A percentile compares a stretch with the other conserved stretches of the same genome.
Conservation (phyloP, 805 yeast genomes). For the Debaryomyces hansenii region DNA sequence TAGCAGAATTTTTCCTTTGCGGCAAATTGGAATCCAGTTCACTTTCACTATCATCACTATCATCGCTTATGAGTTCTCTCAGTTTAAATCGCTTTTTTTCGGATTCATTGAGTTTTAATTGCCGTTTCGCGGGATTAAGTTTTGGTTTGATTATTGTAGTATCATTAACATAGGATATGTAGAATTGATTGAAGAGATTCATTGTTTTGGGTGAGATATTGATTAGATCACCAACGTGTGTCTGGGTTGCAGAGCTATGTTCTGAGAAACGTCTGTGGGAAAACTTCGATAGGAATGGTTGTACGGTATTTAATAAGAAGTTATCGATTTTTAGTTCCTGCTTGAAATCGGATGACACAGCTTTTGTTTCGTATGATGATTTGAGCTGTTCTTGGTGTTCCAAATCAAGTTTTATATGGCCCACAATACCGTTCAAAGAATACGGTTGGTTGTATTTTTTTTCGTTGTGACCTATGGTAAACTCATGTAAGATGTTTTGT, state of each 20-base stretch:
- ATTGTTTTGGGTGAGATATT: slow-evolving; percentile 3
- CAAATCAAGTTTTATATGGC: background rate
- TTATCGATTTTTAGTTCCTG: slow-evolving; percentile 1
- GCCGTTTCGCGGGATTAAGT: background rate
- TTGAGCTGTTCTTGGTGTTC: background rate
- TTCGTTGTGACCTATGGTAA: slow-evolving; percentile 10
- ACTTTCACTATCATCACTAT: slow-evolving; percentile 1
- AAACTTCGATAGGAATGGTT: slow-evolving; percentile 1
- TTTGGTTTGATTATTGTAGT: slow-evolving; percentile 7
- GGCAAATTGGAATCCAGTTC: background rate
- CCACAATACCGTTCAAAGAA: slow-evolving; percentile 7
- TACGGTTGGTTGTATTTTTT: slow-evolving; percentile 10
- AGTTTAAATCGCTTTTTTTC: slow-evolving; percentile 4
- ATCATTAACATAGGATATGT: slow-evolving; percentile 11
- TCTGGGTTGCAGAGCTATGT: background rate
- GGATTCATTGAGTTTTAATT: background rate
- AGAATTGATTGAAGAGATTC: slow-evolving; percentile 10
- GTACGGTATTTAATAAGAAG: background rate
- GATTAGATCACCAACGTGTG: background rate
- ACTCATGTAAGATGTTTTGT: slow-evolving; percentile 6
- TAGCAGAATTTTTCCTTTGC: background rate
- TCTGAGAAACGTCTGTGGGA: background rate
- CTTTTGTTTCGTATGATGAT: background rate
- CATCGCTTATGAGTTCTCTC: slow-evolving; percentile 2
- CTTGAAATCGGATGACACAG: background rate